phyloP scores from a whole-genome alignment of 139 green algal species.

The Edaphochlamys debaryana region DNA sequence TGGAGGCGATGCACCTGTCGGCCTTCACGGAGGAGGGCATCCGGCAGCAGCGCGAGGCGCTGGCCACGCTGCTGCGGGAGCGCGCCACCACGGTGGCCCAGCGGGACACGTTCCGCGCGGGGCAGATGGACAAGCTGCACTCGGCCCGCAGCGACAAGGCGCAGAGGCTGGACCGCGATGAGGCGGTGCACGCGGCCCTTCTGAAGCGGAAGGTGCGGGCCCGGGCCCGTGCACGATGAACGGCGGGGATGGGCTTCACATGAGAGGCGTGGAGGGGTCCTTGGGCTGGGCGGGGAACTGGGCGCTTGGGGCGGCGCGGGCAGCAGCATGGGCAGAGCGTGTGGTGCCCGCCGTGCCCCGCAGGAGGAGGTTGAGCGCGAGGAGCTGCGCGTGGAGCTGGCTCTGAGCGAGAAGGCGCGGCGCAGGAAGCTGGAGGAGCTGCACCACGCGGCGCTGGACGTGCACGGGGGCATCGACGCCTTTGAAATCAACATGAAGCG shows the following conservation, averaged over 20 bases:
- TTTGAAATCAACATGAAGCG: conserved; percentile 84
- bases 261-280: too few species aligned
- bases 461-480: conserved; percentile 68
- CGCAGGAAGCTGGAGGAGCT: conserved; percentile 44
- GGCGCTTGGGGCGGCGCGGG: too few species aligned
- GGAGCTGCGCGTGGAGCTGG: conserved; percentile 74
- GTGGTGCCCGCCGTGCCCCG: too few species aligned
- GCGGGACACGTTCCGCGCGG: conserved; percentile 1
- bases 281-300: too few species aligned
- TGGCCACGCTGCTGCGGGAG: conserved; percentile 1
- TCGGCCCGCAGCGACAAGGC: conserved; percentile 41
- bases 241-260: not conserved
- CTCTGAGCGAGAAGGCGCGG: conserved; percentile 58
- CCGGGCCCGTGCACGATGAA: not conserved
- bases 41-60: conserved; percentile 26
- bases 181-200: conserved; percentile 58
- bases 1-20: conserved; percentile 70
- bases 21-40: conserved; percentile 57
- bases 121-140: conserved; percentile 41
- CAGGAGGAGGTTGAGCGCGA: conserved; percentile 67
- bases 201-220: conserved; percentile 57
- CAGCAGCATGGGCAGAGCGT: not conserved
- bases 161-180: conserved; percentile 55
- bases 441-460: conserved; percentile 57
- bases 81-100: not conserved